Evolutionary conservation across 2,329 filamentous ascomycete genomes (phyloP), one percentile per base, ranked within the genome.

Genomic region (Magnaporthiopsis incrustans): DNA sequence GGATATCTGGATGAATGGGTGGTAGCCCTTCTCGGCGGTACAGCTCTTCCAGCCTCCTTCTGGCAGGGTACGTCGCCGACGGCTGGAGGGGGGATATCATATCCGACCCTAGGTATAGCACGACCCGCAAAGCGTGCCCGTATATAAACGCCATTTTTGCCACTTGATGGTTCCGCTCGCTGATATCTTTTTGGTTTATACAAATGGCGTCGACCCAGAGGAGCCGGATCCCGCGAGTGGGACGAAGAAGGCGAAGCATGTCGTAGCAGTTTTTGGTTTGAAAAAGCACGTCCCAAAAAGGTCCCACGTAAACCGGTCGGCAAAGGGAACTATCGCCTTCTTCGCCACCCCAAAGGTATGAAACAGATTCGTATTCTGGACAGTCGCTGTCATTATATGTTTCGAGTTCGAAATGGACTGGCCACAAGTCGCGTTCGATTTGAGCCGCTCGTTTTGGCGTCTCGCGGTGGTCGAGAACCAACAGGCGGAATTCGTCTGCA

Each of bases 201-300:
- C 66, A 70, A 1, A 69, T 58, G 2, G 67, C 65, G 26, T 69
- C 68, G 7, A 69, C 44, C 67, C 68, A 69, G 0, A 70, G n/a
- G 0, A 65, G 30, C 22, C 68, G 59, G 3, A 60, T n/a, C 8
- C 65, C 66, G 12, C 60, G 33, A 14, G 10, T 32, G 2, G 63
- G 68, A 2, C 68, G 66, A 1, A 71, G 38, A 27, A 61, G 64
- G 3, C 22, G 25, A 1, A 74, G 69, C 67, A 73, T 68, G 1
- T 66, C 65, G 58, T 62, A 66, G 64, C 72, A 74, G 57, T 74
- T 75, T 4, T 65, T 67, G 0, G 71, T 73, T 35, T 71, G 71
- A 1, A 73, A 62, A 1, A 70, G 38, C 0, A 74, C 63, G 50
- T 74, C 71, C 69, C 71, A 74, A 33, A 67, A 71, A 0, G 59